Conservation (phyloP, 2,329 filamentous ascomycete genomes). For the Alternaria brassicicola region DNA sequence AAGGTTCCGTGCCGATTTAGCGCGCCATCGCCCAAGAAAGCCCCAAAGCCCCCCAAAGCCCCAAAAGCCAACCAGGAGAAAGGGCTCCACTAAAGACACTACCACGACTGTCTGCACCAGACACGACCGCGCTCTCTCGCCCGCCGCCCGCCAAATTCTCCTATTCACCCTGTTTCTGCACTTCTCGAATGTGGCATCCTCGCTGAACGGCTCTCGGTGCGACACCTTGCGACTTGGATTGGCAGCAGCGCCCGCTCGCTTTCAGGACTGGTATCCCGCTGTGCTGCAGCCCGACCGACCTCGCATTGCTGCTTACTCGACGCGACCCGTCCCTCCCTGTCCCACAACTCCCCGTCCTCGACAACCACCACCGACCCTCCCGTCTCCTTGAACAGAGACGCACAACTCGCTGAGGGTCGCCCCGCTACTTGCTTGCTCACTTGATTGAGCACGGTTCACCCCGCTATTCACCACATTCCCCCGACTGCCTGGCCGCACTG, state of each 20-base stretch:
- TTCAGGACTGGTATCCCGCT: constrained; percentile 16
- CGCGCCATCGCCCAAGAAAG: constrained; percentile 14
- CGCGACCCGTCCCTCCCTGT: constrained; percentile 14
- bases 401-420: background rate
- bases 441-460: constrained; percentile 24
- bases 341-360: constrained; percentile 12
- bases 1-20: constrained; percentile 18
- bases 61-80: constrained; percentile 16
- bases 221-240: constrained; percentile 21
- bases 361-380: background rate
- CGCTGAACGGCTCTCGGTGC: constrained; percentile 9
- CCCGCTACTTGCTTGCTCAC: constrained; percentile 15
- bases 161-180: constrained; percentile 5
- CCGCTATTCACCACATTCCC: constrained; percentile 39
- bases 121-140: constrained; percentile 14
- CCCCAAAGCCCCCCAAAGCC: too few relatives aligned
- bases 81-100: constrained; percentile 27
- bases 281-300: constrained; percentile 17
- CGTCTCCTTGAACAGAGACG: background rate
- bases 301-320: constrained; percentile 23
- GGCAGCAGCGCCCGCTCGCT: constrained; percentile 16
- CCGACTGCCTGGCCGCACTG: constrained; percentile 13
- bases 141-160: constrained; percentile 15
- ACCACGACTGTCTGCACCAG: constrained; percentile 22
- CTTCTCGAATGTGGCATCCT: constrained; percentile 13